Evolutionary conservation across 2,329 filamentous ascomycete species (phyloP).

Genomic region (Colletotrichum sp.): DNA sequence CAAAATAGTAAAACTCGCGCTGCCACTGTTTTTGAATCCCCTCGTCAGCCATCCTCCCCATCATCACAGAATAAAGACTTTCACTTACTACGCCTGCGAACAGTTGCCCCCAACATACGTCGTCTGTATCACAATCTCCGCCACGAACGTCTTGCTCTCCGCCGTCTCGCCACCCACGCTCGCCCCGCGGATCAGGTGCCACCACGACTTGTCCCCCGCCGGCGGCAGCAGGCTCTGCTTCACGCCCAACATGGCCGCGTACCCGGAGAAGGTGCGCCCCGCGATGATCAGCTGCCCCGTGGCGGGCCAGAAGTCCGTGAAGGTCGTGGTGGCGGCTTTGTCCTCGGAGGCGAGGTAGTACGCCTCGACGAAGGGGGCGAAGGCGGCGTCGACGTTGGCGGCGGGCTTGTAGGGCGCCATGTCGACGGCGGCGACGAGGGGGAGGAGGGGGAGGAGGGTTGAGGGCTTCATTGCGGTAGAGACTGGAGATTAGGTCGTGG

Average conservation of each 20-base stretch:
- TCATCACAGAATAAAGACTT: too few species aligned
- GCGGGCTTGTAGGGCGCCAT: neutral
- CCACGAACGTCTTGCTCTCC: neutral
- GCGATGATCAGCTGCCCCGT: neutral
- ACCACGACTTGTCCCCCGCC: neutral
- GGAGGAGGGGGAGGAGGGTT: neutral
- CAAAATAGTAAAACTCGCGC: slow-evolving; percentile 2
- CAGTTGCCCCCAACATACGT: neutral
- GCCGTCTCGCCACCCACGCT: neutral
- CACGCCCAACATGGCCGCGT: neutral
- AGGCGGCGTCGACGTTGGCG: neutral
- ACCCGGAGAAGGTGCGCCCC: neutral
- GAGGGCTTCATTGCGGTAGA: neutral
- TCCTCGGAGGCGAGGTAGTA: slow-evolving; percentile 7
- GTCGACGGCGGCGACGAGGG: neutral
- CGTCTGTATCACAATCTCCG: slow-evolving; percentile 8
- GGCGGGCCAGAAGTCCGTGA: slow-evolving; percentile 16
- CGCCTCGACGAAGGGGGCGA: neutral
- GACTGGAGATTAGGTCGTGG: neutral
- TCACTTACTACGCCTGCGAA: slow-evolving; percentile 14
- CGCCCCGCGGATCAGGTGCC: slow-evolving; percentile 12
- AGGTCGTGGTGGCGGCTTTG: neutral
- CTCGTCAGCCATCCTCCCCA: neutral
- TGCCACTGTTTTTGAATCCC: neutral
- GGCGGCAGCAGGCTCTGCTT: slow-evolving; percentile 10